Evolutionary conservation across 306 rosid genomes (phyloP), one percentile per base, ranked within the genome.

Genomic region (Castanopsis chinensis): DNA sequence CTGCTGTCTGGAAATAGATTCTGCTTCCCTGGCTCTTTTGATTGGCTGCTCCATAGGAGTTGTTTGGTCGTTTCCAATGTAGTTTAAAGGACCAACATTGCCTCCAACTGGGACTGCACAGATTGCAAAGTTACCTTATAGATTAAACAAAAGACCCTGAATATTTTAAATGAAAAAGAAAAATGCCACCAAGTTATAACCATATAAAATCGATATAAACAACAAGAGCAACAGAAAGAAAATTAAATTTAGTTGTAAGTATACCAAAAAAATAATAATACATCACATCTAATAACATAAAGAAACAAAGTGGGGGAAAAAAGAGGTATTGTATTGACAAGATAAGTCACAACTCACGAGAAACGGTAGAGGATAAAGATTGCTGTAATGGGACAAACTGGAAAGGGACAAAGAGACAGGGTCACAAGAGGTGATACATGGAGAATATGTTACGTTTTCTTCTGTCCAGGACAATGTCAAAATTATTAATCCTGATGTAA

Each of bases 31-130:
- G 25, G 28, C 57, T 67, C 79, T 80, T 63, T 74, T 70, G 10
- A 35, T 52, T 37, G 83, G 79, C 51, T 18, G 75, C 71, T 52
- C 56, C 72, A 69, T 54, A 0, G 45, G 33, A 30, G 73, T 52
- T 11, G 59, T 70, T 70, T 70, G 78, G 64, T 75, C 52, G 7
- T 57, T 74, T 41, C 71, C 78, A 33, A 19, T 30, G 58, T 76
- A 58, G 75, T 79, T 83, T 30, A 79, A 53, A n/a, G 79, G 69
- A 60, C 70, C 81, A 76, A 79, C 25, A 43, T 55, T 64, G 78
- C 74, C 79, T 17, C 83, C 83, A 75, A 37, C 83, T 63, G 64
- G 78, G 70, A 53, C 80, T 83, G 76, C 18, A 57, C 70, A 76
- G 19, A 52, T 76, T 21, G 63, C 61, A 67, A 33, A 45, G 54